These are phyloP conservation scores for Sporothrix dimorphospora DNA, from an alignment of 2,329 filamentous ascomycete genomes.

Conservation along the genomic window DNA sequence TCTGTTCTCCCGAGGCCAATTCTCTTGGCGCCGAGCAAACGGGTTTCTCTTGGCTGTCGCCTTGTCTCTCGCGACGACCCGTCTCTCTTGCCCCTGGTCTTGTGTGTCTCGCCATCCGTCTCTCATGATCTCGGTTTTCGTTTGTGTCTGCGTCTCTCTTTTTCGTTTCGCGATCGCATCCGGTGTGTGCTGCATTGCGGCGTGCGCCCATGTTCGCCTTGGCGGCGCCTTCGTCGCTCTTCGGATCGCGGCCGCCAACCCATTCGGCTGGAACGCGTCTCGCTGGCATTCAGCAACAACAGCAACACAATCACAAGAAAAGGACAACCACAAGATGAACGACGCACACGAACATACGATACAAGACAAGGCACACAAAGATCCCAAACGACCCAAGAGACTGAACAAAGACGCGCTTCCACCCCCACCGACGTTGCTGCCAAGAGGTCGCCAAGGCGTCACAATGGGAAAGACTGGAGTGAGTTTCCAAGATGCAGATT, in stretches of 20 bases:
- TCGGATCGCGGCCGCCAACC: neutral
- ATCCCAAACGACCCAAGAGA: neutral
- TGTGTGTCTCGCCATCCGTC: slow-evolving; percentile 3
- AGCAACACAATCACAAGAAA: slow-evolving; percentile 8
- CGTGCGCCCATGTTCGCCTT: neutral
- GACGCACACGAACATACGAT: slow-evolving; percentile 1
- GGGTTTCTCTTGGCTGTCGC: slow-evolving; percentile 27
- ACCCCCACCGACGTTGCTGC: neutral
- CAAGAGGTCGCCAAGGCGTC: slow-evolving; percentile 26
- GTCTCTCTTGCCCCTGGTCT: neutral
- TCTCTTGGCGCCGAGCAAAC: slow-evolving; percentile 29
- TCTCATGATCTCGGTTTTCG: neutral
- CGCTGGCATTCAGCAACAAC: neutral
- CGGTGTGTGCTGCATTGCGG: neutral
- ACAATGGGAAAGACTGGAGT: slow-evolving; percentile 12
- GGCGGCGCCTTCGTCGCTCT: neutral
- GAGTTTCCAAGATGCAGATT: slow-evolving; percentile 10
- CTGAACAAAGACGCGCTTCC: neutral
- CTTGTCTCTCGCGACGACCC: slow-evolving; percentile 27
- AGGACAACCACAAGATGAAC: neutral
- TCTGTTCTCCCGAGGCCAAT: slow-evolving; percentile 14
- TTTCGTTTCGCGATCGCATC: neutral
- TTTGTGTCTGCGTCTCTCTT: neutral
- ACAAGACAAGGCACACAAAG: neutral
- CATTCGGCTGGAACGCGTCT: slow-evolving; percentile 2